Percentiles rank a stretch among this genome's conserved stretches.
Evolutionary conservation across 495 filamentous ascomycete genomes (phyloP).

Genomic region (Tuber microsphaerosporum): DNA sequence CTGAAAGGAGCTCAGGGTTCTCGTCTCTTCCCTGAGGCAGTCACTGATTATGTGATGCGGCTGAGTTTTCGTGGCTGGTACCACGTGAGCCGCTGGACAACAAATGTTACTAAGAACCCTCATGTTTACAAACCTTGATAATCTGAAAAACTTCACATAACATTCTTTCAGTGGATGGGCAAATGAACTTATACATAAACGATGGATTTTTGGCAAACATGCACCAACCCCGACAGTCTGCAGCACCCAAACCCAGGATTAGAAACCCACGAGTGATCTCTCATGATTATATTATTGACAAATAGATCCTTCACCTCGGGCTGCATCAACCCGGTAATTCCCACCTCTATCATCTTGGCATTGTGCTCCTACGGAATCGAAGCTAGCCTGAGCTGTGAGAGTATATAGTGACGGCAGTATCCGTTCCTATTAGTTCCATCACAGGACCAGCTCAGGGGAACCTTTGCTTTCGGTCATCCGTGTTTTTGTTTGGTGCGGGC

Average conservation of each 20-base stretch:
- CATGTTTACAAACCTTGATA: neutral
- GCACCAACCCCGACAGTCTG: neutral
- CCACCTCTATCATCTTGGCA: neutral
- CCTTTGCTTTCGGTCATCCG: neutral
- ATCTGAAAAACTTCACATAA: neutral
- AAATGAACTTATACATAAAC: neutral
- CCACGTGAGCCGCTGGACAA: neutral
- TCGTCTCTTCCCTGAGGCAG: neutral
- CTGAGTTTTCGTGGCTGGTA: neutral
- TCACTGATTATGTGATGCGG: neutral
- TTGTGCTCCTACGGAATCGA: neutral
- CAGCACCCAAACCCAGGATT: neutral
- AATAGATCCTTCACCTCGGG: neutral
- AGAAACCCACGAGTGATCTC: neutral
- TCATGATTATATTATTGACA: neutral
- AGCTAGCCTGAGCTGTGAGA: neutral
- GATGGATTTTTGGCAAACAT: neutral
- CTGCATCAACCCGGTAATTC: neutral
- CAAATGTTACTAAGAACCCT: neutral
- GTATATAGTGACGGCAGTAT: neutral
- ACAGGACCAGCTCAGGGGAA: neutral
- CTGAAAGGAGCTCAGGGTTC: neutral
- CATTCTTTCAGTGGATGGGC: neutral
- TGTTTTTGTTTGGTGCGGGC: neutral
- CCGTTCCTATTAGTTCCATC: neutral